Base-by-base conservation (phyloP, 441 rosid species). In the Aquilaria agallochum region DNA sequence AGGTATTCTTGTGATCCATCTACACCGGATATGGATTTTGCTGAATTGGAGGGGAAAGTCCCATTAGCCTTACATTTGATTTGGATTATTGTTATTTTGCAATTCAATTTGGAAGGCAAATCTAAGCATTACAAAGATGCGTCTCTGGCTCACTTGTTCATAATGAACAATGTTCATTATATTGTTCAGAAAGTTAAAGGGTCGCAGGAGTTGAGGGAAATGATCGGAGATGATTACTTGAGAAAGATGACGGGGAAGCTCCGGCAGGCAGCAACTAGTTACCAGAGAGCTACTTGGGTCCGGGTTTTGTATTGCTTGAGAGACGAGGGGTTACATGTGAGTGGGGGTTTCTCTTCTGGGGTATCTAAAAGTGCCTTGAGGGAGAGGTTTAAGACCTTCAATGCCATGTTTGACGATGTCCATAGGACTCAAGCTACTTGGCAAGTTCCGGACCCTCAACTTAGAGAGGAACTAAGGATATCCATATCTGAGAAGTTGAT, bases 321-420 rank as follows among this genome's bases (percentile, higher is more conserved):
- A 72, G 92, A 86, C 55, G 92, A 86, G 74, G 92, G 92, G 9
- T 66, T 86, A 34, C 89, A 78, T 58, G 80, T 80, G 5, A 86
- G 85, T 45, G 92, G 92, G 45, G 63, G 84, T 20, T 92, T 92
- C 68, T 84, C 96, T n/a, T 92, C 98, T 13, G 97, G 98, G n/a
- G 87, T 83, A 2, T 86, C 92, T 1, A 86, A 64, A 70, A 81
- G 71, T 64, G 89, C 84, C 15, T 64, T 83, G 57, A 70, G 92
- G 53, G 86, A 86, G 32, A 82, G 92, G 81, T 86, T 86, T 57
- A 83, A 80, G 75, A 61, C 78, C 62, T 86, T 86, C 73, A 86
- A 86, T 62, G 73, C 82, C 7, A 82, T 81, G 83, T 86, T 86
- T 46, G 92, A 86, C 61, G 92, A 83, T 53, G 92, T 86, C 56